Evolutionary conservation across 2,329 filamentous ascomycete species (phyloP).

Genomic region (Cladobotryum protrusum): DNA sequence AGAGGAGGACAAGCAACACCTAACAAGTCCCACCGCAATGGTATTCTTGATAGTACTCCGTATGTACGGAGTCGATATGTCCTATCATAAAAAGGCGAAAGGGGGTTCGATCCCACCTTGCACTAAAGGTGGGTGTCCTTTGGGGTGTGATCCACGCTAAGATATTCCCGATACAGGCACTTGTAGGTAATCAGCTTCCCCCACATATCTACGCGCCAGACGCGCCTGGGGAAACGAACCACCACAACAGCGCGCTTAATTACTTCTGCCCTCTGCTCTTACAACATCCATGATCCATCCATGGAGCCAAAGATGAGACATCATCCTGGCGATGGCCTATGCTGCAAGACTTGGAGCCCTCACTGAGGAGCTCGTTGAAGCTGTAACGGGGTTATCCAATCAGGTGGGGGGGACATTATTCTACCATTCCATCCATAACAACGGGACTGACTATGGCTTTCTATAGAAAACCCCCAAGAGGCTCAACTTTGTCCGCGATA

Average conservation of each 20-base stretch:
- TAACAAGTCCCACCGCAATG: too few species aligned
- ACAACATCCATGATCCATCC: neutral
- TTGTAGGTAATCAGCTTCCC: neutral
- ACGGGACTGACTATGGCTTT: constrained; percentile 1
- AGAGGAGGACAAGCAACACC: neutral
- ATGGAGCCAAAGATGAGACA: constrained; percentile 7
- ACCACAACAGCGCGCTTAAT: neutral
- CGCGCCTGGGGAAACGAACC: neutral
- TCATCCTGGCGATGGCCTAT: constrained; percentile 57
- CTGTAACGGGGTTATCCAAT: constrained; percentile 49
- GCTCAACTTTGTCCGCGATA: constrained; percentile 43
- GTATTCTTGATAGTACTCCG: too few species aligned
- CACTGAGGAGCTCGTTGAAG: constrained; percentile 64
- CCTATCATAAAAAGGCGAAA: neutral
- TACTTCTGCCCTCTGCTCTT: neutral
- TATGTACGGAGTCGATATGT: too few species aligned
- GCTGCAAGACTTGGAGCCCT: constrained; percentile 57
- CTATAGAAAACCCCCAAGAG: constrained; percentile 24
- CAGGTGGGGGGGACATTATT: constrained; percentile 36
- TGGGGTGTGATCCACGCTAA: neutral
- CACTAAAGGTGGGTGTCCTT: neutral
- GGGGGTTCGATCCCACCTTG: neutral
- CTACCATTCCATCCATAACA: neutral
- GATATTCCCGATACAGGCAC: neutral
- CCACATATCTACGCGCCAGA: constrained; percentile 1